A percentile compares a stretch with the other conserved stretches of the same genome.
Evolutionary conservation across 139 green algal genomes (phyloP).

Genomic region (Trebouxia sp.): DNA sequence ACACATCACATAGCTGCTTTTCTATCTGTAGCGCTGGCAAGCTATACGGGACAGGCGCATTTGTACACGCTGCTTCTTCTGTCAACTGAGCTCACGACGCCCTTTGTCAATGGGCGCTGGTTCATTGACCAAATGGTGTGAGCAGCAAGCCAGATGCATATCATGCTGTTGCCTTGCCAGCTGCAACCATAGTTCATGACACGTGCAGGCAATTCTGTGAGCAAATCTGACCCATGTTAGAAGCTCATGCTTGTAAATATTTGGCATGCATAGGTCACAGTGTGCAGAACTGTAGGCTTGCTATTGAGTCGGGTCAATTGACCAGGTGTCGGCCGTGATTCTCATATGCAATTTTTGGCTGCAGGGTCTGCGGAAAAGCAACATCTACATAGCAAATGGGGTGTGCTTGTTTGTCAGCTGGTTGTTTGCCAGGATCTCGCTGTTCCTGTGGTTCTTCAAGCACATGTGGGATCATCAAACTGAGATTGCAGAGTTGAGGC

Average conservation of each 20-base stretch:
- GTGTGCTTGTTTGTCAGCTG: constrained; percentile 36
- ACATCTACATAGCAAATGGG: constrained; percentile 34
- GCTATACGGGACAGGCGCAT: constrained; percentile 35
- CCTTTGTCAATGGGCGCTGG: constrained; percentile 50
- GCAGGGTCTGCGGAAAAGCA: constrained; percentile 26
- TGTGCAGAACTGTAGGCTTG: background rate
- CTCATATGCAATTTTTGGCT: background rate
- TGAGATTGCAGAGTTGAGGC: constrained; percentile 31
- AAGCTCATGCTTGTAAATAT: background rate
- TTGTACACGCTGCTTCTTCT: constrained; percentile 46
- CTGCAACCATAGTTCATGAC: too few relatives aligned
- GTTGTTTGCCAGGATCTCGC: constrained; percentile 34
- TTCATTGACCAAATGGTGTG: constrained; percentile 40
- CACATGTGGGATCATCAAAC: constrained; percentile 29
- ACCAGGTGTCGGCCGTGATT: background rate
- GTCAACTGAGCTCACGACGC: constrained; percentile 51
- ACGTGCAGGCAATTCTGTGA: too few relatives aligned
- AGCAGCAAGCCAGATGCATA: too few relatives aligned
- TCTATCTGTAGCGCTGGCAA: constrained; percentile 31
- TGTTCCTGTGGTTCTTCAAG: constrained; percentile 45
- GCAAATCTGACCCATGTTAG: too few relatives aligned
- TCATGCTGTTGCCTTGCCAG: too few relatives aligned
- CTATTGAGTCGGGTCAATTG: background rate
- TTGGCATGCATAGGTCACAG: too few relatives aligned
- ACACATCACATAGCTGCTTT: constrained; percentile 46